Evolutionary conservation across 1,284 basidiomycete species (phyloP).

Genomic region (Blastosporella zonata): DNA sequence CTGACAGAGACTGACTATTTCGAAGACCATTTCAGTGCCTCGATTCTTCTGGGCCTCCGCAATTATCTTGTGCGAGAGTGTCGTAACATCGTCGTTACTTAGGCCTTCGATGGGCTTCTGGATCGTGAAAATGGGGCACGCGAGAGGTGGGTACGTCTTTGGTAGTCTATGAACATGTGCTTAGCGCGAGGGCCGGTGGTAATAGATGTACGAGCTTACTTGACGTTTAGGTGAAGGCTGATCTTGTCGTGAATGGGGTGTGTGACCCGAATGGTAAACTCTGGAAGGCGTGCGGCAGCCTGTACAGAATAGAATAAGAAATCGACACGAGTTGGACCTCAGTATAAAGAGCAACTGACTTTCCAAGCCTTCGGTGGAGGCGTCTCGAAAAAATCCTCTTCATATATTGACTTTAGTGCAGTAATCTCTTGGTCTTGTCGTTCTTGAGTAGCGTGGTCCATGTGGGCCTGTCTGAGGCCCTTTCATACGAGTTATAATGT

Average conservation of each 20-base stretch:
- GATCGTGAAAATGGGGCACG: conserved; percentile 64
- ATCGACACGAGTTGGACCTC: conserved; percentile 1
- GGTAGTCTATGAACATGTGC: conserved; percentile 51
- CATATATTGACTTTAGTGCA: conserved; percentile 75
- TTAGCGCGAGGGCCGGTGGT: background rate
- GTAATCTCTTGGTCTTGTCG: conserved; percentile 73
- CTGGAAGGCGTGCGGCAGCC: conserved; percentile 65
- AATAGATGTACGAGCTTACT: conserved; percentile 40
- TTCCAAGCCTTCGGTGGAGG: conserved; percentile 80
- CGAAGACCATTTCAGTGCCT: conserved; percentile 73
- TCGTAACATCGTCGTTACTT: conserved; percentile 47
- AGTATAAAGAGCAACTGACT: conserved; percentile 36
- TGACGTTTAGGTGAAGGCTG: conserved; percentile 63
- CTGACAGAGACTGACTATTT: conserved; percentile 66
- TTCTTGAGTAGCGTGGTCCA: conserved; percentile 67
- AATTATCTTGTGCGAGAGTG: conserved; percentile 55
- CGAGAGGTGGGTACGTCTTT: conserved; percentile 70
- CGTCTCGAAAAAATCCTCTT: conserved; percentile 66
- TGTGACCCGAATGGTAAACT: conserved; percentile 68
- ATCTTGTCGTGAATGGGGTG: conserved; percentile 59
- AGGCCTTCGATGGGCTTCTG: conserved; percentile 63
- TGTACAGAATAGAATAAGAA: conserved; percentile 26
- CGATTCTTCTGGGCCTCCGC: conserved; percentile 56
- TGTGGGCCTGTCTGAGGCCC: conserved; percentile 34
- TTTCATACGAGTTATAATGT: conserved; percentile 11